These are phyloP conservation scores for Phytopythium aichiense DNA, from an alignment of 352 stramenopile species.

Conservation along the genomic window DNA sequence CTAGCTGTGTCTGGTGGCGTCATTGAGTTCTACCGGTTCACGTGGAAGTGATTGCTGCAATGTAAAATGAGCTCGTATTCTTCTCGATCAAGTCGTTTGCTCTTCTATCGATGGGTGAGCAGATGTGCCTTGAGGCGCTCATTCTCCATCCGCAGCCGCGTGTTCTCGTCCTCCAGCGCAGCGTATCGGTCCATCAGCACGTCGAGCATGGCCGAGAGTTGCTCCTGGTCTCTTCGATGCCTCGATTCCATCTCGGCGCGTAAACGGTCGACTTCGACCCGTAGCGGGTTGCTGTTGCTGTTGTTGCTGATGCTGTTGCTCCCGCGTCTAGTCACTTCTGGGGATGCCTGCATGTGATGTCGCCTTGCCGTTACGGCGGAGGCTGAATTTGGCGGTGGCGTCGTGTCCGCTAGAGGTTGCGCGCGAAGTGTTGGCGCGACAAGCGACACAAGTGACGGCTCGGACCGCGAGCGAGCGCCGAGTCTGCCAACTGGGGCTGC, in stretches of 20 bases:
- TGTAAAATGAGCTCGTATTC: not conserved
- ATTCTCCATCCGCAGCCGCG: conserved; percentile 29
- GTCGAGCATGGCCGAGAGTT: conserved; percentile 30
- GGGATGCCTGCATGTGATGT: not conserved
- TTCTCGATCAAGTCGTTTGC: not conserved
- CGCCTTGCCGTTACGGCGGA: not conserved
- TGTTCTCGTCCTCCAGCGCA: conserved; percentile 34
- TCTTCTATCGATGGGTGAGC: not conserved
- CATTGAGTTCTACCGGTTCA: conserved; percentile 28
- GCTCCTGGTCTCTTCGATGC: conserved; percentile 29
- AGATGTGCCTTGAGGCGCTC: conserved; percentile 36
- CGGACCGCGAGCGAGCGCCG: conserved; percentile 2
- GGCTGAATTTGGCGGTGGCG: not conserved
- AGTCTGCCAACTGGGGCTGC: not conserved
- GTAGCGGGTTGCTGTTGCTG: conserved; percentile 9
- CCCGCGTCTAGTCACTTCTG: too few species aligned
- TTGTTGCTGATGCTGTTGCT: not conserved
- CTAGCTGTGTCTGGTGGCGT: conserved; percentile 19
- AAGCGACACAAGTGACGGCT: conserved; percentile 3
- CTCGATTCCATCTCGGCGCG: conserved; percentile 35
- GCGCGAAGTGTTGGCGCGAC: not conserved
- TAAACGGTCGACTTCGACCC: conserved; percentile 28
- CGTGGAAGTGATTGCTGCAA: conserved; percentile 8
- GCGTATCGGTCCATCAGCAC: conserved; percentile 35
- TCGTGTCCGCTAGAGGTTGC: not conserved